Conservation (phyloP, 2,329 filamentous ascomycete species). For the Nannizziopsis barbatae region DNA sequence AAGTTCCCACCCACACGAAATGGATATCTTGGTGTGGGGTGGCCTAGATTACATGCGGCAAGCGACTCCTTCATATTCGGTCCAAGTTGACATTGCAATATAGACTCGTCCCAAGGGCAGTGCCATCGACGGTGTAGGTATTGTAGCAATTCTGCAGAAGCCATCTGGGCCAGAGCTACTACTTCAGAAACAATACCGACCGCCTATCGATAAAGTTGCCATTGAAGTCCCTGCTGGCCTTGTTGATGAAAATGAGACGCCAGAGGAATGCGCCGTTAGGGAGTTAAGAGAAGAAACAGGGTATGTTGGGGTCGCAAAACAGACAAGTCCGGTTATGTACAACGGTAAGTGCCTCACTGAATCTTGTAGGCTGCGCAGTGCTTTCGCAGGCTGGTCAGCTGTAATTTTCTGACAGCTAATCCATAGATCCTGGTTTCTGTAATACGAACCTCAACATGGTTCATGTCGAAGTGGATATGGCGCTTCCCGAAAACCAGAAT, state of each 20-base stretch:
- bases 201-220: constrained; percentile 46
- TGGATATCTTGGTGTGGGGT: no score
- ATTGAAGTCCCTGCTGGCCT: constrained; percentile 52
- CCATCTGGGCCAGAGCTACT: constrained; percentile 41
- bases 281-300: constrained; percentile 54
- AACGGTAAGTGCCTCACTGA: constrained; percentile 28
- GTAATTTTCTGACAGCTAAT: neutral
- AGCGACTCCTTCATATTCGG: no score
- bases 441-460: constrained; percentile 47
- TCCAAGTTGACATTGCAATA: no score
- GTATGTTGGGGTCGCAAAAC: constrained; percentile 42
- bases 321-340: constrained; percentile 36
- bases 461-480: constrained; percentile 62
- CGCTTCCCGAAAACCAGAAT: constrained; percentile 55
- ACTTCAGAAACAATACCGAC: constrained; percentile 50
- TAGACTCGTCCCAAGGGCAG: constrained; percentile 42
- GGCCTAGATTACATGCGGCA: no score
- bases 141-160: constrained; percentile 48
- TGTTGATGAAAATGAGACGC: constrained; percentile 47
- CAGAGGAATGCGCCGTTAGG: constrained; percentile 45
- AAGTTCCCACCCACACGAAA: no score
- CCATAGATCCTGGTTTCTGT: constrained; percentile 39
- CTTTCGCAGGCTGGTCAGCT: no score
- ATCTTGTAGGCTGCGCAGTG: neutral
- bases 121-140: constrained; percentile 47